Conservation (phyloP, 441 rosid species). For the Euphorbia corollata region DNA sequence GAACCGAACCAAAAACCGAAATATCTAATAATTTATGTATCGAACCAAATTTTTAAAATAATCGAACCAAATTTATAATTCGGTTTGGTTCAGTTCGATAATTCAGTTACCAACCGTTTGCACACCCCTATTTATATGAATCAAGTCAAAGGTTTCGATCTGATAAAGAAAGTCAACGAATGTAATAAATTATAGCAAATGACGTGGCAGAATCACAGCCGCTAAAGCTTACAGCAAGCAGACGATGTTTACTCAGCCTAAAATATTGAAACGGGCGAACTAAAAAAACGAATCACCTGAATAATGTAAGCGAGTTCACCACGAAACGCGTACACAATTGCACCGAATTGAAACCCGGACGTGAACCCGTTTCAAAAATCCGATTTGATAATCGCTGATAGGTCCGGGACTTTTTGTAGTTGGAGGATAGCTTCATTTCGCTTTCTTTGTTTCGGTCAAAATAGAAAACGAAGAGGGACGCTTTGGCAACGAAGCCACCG, state of each 20-base stretch:
- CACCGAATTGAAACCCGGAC: constrained; percentile 69
- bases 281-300: neutral
- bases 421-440: constrained; percentile 16
- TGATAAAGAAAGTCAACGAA: neutral
- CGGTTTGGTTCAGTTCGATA: too few species aligned
- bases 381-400: constrained; percentile 67
- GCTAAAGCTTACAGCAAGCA: neutral
- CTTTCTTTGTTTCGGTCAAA: constrained; percentile 26
- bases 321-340: constrained; percentile 23
- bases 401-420: constrained; percentile 53
- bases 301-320: constrained; percentile 27
- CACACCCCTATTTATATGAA: too few species aligned
- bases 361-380: constrained; percentile 35
- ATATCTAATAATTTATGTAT: too few species aligned
- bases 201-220: constrained; percentile 16
- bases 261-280: neutral
- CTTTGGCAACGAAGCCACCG: neutral
- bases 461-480: constrained; percentile 8
- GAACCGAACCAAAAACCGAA: too few species aligned
- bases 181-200: neutral
- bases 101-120: too few species aligned
- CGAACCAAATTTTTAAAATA: too few species aligned
- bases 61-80: too few species aligned
- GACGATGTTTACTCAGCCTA: neutral
- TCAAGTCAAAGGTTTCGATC: neutral